Base-by-base conservation (phyloP, 2,329 filamentous ascomycete species). In the Ophiostoma sp. region DNA sequence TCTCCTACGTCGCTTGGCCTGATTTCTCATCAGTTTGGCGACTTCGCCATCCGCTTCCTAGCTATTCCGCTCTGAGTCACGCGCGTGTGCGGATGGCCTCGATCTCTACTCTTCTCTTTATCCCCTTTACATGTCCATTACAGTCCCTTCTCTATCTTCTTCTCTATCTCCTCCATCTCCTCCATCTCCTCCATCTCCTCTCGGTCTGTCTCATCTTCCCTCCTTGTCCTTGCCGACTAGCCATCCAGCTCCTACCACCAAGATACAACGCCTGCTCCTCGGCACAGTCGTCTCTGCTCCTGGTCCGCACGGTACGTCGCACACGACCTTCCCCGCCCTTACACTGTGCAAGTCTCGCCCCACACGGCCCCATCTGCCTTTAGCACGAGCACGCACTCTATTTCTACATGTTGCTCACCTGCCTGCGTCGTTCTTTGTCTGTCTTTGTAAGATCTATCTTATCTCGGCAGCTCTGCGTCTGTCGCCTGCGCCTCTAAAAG, bases 231-330 rank as follows among this genome's bases (percentile, higher is more conserved):
- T 60, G 38, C 55, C 55, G 12, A 60, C 27, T 45, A 49, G 16
- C 42, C 18, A 47, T n/a, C 60, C 40, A 11, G 18, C n/a, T 27
- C n/a, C 38, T 18, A 27, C 52, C 41, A 16, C 68, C 18, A 27
- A 27, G 27, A 27, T 52, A 12, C 9, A 52, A 49, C 14, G n/a
- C n/a, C 42, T 52, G 40, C 36, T 41, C 49, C 66, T 38, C 58
- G 40, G 38, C 45, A 63, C 58, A 63, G 60, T 63, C 66, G n/a
- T 36, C 41, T 52, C 11, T 42, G n/a, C 27, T 16, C 55, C 60
- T 44, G 12, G 14, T 62, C 36, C 64, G 44, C 64, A 66, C 64
- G 47, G 64, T 66, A 66, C 47, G 64, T 66, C 38, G 36, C 64
- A 42, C 64, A 49, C 44, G 8, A 42, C 16, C 47, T 18, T n/a